Evolutionary conservation across 306 rosid genomes (phyloP), one percentile per base, ranked within the genome.

Genomic region (Argentina anserina): DNA sequence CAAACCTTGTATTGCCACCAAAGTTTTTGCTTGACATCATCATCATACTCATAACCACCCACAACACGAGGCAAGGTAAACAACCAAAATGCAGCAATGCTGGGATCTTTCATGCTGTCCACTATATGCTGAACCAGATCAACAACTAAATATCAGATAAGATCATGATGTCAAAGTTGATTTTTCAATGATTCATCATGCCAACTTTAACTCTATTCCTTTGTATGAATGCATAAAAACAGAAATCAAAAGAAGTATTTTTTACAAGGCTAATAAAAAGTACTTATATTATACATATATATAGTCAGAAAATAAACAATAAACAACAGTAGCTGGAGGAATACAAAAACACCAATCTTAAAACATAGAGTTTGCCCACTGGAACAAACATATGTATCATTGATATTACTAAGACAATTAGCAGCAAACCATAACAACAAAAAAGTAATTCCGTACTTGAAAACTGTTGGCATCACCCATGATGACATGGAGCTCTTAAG

Each of bases 71-170:
- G 98, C 83, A 88, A 86, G 65, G 95, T 91, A 60, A 91, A 34
- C 75, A 94, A 74, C 98, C 97, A 94, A 87, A 94, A 94, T 62
- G 96, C 96, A 78, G 98, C 98, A 56, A 91, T 89, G 81, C 91
- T 85, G 75, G 98, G 98, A 82, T 94, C 97, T 75, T 88, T 94
- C 97, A 94, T 89, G 89, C 96, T 89, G 67, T 94, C 84, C 75
- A 73, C 84, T 76, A 94, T 89, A 85, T 94, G 90, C 98, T 94
- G 95, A 70, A 76, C 74, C 72, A 77, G 47, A 66, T 17, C 42
- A 70, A 76, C 17, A 73, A 70, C 65, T 39, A 39, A 70, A 79
- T 61, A 75, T 82, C 65, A 80, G 76, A 75, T 34, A 74, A 74
- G 39, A 81, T 72, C 40, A 79, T 74, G 67, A 76, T 62, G 45